Base-by-base conservation (phyloP, 2,329 filamentous ascomycete species). In the Zasmidium angulare region DNA sequence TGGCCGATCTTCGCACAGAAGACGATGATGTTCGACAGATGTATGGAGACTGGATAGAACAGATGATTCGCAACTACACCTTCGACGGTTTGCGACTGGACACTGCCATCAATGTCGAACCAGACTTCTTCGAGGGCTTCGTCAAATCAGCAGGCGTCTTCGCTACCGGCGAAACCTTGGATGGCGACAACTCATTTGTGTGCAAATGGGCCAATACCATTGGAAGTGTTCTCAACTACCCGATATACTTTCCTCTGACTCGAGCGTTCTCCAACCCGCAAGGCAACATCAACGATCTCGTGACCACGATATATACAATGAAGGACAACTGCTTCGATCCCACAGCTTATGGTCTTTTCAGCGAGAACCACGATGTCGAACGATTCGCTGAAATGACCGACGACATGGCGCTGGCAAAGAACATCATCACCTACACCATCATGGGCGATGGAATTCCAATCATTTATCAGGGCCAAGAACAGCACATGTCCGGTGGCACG, bases 1-100 rank as follows among this genome's bases (percentile, higher is more conserved):
- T 82, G 23, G 76, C 78, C 1, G 80, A 82, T 63, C 69, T 82
- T 14, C 72, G 76, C 22, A 82, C 79, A 3, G 77, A 81, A 51
- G 72, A 77, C 46, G 56, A 68, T 4, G 68, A 71, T 1, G 77
- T 80, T 1, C 72, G 73, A 58, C 63, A 75, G n/a, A 73, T 76
- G 56, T 74, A 78, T 66, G 68, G 74, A 24, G 60, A 73, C 21
- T 80, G 78, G 78, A 73, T 79, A 43, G 63, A 67, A 1, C 63
- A 70, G 12, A 68, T 79, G 53, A 74, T 81, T 36, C 65, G 72
- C 0, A 78, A 76, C 47, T 82, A 82, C 62, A 61, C 63, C 63
- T 74, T 77, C 52, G 75, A 77, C 53, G 75, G 75, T 1, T 63
- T 77, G 12, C 72, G 75, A 2, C 69, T 77, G 46, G 75, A 77